phyloP scores from a whole-genome alignment of 2,329 filamentous ascomycete species.

The Endocalyx cinctus region DNA sequence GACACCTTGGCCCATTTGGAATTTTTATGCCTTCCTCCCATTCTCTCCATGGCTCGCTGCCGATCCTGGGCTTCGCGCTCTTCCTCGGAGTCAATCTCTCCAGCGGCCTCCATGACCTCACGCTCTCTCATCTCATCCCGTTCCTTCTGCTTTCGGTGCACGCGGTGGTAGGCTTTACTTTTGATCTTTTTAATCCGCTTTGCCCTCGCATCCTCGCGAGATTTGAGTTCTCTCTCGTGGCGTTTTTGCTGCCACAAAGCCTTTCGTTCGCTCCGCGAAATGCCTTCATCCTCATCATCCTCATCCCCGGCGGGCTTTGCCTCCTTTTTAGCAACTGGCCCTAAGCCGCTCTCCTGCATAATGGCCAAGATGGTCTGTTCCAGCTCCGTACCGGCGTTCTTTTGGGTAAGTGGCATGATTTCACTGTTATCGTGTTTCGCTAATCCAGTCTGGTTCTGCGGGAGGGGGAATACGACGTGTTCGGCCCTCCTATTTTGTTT shows the following conservation, averaged over 20 bases:
- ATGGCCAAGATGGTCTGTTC: slow-evolving; percentile 85
- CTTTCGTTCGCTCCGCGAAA: slow-evolving; percentile 69
- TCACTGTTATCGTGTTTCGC: slow-evolving; percentile 58
- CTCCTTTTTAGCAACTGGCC: slow-evolving; percentile 48
- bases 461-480: slow-evolving; percentile 81
- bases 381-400: slow-evolving; percentile 71
- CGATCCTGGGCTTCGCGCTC: slow-evolving; percentile 65
- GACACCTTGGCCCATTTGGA: slow-evolving; percentile 90
- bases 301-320: slow-evolving; percentile 58
- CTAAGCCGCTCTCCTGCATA: slow-evolving; percentile 81
- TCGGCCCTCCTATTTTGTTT: slow-evolving; percentile 91
- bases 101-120: slow-evolving; percentile 51
- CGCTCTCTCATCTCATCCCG: slow-evolving; percentile 48
- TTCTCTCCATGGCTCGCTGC: slow-evolving; percentile 74
- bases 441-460: slow-evolving; percentile 60
- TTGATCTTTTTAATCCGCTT: slow-evolving; percentile 99
- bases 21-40: slow-evolving; percentile 79
- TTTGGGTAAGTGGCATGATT: slow-evolving; percentile 58
- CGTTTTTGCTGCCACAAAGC: slow-evolving; percentile 71
- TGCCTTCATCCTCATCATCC: slow-evolving; percentile 65
- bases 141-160: slow-evolving; percentile 73
- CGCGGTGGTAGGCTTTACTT: slow-evolving; percentile 87
- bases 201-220: slow-evolving; percentile 80
- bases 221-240: slow-evolving; percentile 76
- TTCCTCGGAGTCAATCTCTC: slow-evolving; percentile 60